Base-by-base conservation (phyloP, 2,329 filamentous ascomycete species). In the Peltaster fructicola region DNA sequence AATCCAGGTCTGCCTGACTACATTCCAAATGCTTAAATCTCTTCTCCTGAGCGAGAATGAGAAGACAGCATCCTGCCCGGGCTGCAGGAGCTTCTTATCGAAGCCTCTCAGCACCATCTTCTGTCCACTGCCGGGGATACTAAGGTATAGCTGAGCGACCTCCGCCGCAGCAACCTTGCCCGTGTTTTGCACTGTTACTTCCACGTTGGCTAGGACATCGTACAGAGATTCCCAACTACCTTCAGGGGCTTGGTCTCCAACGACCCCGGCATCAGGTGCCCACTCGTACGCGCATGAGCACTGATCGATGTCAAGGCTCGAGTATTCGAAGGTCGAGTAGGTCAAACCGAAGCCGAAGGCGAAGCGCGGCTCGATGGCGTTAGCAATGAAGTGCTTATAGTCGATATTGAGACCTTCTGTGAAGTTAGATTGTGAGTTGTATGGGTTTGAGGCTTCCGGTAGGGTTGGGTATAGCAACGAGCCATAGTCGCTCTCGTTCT, bases 291-390 rank as follows among this genome's bases (percentile, higher is more conserved):
- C 24, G 26, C 20, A 23, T 14, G 21, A 21, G 5, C 13, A n/a
- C 2, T 23, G 26, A 13, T 17, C 50, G 23, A 74, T 46, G 4
- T 52, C 48, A 7, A 65, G 41, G 19, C 64, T 59, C 8, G 56
- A 57, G 30, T 78, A 62, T 6, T 63, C 52, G 44, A 84, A 88
- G 1, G 53, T 63, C 0, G 78, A 80, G 53, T 85, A 90, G 26
- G 73, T 78, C 3, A 91, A 61, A 0, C 82, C 82, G 30, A 70
- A 82, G 0, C 82, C 82, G 38, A 91, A 92, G 22, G 79, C 75
- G 44, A 72, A 91, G 2, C 76, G 73, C 1, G 81, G 81, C 5
- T 59, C 58, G 31, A 84, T 71, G 26, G 60, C 57, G 26, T 72
- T 50, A 43, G 73, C 76, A 54, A 91, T 80, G 37, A 91, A 82